A percentile compares a stretch with the other conserved stretches of the same genome.
Evolutionary conservation across 108 stramenopile genomes (phyloP).

Genomic region (Cyclotella atomus): DNA sequence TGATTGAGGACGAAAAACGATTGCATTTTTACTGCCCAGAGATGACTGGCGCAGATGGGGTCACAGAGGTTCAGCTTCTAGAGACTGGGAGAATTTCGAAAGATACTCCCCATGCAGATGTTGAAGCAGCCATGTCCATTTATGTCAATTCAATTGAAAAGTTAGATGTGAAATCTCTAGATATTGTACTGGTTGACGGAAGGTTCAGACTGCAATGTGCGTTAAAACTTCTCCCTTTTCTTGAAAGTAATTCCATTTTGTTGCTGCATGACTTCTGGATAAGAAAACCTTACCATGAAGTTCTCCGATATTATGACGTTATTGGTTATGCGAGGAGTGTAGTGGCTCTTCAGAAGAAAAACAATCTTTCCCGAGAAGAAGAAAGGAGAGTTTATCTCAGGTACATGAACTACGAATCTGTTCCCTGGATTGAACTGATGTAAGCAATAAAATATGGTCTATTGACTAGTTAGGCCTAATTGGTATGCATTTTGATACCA

Average conservation of each 20-base stretch:
- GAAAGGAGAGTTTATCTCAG: not conserved
- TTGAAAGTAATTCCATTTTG: conserved; percentile 6
- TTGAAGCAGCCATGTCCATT: conserved; percentile 17
- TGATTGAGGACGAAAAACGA: not conserved
- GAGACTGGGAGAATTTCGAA: conserved; percentile 14
- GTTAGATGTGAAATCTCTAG: not conserved
- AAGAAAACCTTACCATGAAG: conserved; percentile 13
- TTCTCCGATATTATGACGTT: conserved; percentile 2
- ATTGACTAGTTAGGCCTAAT: no score
- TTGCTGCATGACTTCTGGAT: conserved; percentile 38
- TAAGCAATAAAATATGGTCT: no score
- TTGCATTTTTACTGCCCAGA: conserved; percentile 19
- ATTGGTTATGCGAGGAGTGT: conserved; percentile 6
- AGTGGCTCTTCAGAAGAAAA: not conserved
- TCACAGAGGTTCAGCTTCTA: not conserved
- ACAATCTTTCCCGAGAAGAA: not conserved
- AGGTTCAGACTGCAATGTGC: conserved; percentile 29
- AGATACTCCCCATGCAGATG: conserved; percentile 6
- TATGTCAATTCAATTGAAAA: conserved; percentile 33
- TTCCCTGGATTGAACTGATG: not conserved
- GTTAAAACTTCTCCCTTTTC: conserved; percentile 21
- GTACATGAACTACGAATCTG: not conserved
- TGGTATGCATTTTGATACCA: no score
- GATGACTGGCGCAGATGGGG: conserved; percentile 24
- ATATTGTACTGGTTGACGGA: conserved; percentile 29